Evolutionary conservation across 257 asterid genomes (phyloP).

Genomic region (Solanum virginianum): DNA sequence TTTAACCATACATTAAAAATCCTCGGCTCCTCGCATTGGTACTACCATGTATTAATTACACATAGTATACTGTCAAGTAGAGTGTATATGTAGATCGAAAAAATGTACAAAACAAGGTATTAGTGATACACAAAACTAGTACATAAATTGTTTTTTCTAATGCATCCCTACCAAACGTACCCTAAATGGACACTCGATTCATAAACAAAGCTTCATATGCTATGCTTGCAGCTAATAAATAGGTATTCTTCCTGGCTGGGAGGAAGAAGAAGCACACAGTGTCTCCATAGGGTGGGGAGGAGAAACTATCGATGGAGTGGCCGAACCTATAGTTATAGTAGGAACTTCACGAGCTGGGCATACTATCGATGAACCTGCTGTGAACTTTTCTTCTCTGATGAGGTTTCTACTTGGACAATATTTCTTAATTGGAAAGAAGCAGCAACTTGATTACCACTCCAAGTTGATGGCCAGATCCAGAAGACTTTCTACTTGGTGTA

Average conservation of each 20-base stretch:
- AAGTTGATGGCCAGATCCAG: conserved; percentile 70
- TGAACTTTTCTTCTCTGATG: neutral
- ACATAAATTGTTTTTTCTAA: neutral
- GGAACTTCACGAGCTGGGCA: neutral
- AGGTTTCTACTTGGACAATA: neutral
- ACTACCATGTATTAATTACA: neutral
- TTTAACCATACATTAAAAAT: neutral
- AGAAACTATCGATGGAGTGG: neutral
- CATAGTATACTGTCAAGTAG: neutral
- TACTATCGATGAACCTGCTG: neutral
- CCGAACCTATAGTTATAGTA: neutral
- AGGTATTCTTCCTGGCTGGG: neutral
- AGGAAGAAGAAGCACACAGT: neutral
- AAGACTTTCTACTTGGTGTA: conserved; percentile 60
- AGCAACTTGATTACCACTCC: conserved; percentile 35
- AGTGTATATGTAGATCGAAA: neutral
- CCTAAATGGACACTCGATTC: neutral
- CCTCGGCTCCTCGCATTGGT: neutral
- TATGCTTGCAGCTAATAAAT: neutral
- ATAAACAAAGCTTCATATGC: neutral
- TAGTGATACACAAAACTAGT: neutral
- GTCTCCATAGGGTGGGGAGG: neutral
- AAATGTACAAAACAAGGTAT: neutral
- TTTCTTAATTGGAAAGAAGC: neutral
- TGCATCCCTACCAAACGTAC: neutral